These are phyloP conservation scores for Syzygium malaccense DNA, from an alignment of 441 rosid genomes.

Conservation along the genomic window DNA sequence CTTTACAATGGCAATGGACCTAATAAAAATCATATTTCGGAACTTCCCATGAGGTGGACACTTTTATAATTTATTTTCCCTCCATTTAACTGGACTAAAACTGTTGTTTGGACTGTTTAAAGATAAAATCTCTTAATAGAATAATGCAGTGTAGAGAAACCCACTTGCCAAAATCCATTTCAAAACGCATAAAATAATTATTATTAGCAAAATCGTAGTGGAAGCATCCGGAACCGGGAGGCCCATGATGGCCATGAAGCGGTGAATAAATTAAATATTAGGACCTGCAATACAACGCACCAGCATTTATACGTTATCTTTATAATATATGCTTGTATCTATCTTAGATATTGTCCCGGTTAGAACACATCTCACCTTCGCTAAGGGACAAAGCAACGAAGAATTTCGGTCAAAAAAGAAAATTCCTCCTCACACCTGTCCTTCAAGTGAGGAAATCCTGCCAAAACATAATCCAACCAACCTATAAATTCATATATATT, in stretches of 20 bases:
- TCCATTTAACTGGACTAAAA: background rate
- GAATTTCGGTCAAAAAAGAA: background rate
- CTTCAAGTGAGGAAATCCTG: background rate
- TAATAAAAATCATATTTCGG: background rate
- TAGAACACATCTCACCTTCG: slow-evolving; percentile 34
- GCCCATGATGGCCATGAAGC: background rate
- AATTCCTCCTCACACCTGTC: slow-evolving; percentile 14
- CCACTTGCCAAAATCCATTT: background rate
- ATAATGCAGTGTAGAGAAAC: background rate
- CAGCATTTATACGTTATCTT: background rate
- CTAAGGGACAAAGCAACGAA: slow-evolving; percentile 23
- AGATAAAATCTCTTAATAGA: background rate
- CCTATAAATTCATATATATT: background rate
- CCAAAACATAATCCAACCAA: slow-evolving; percentile 26
- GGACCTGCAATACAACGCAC: background rate
- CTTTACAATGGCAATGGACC: background rate
- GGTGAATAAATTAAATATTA: background rate
- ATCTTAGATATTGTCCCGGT: background rate
- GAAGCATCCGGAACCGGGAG: background rate
- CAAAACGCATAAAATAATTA: background rate
- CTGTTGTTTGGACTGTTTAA: background rate
- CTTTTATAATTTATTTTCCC: background rate
- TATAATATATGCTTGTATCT: background rate
- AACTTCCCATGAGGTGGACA: background rate
- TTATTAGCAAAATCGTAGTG: background rate